phyloP scores from a whole-genome alignment of 768 basidiomycete genomes.

The Sarcodon sp. region DNA sequence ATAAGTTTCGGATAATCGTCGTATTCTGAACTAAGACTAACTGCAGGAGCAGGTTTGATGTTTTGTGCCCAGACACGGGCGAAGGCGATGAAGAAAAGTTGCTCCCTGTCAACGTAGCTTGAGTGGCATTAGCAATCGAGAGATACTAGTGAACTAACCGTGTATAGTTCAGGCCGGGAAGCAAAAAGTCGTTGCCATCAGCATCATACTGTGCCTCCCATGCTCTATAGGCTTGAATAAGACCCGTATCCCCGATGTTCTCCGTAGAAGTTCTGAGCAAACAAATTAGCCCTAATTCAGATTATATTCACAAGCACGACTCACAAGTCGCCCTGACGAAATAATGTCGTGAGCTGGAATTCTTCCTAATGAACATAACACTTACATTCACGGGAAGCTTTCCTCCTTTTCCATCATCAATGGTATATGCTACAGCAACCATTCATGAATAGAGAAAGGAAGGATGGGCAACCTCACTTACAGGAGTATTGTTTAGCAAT shows the following conservation, averaged over 20 bases:
- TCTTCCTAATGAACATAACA: constrained; percentile 6
- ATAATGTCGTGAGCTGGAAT: neutral
- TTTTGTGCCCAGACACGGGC: constrained; percentile 80
- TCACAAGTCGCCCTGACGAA: constrained; percentile 58
- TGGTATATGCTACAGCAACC: constrained; percentile 46
- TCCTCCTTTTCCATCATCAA: constrained; percentile 65
- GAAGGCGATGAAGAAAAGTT: constrained; percentile 89
- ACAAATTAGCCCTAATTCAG: neutral
- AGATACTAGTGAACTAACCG: constrained; percentile 26
- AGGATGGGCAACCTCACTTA: constrained; percentile 15
- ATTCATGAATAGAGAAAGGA: neutral
- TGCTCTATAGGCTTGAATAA: constrained; percentile 81
- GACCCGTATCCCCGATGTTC: constrained; percentile 78
- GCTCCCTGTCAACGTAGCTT: constrained; percentile 42
- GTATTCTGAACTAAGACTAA: constrained; percentile 20
- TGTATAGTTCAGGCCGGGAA: constrained; percentile 73
- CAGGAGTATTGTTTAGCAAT: constrained; percentile 88
- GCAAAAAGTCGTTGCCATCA: constrained; percentile 55
- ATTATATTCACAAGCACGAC: constrained; percentile 10
- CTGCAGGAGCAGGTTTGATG: constrained; percentile 68
- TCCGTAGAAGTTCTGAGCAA: constrained; percentile 64
- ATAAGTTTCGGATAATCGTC: neutral
- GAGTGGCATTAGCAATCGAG: neutral
- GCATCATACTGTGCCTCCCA: constrained; percentile 71
- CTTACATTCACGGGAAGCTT: constrained; percentile 75